These are phyloP conservation scores for Halteria grandinella DNA, from an alignment of 73 alveolate genomes.

Conservation along the genomic window DNA sequence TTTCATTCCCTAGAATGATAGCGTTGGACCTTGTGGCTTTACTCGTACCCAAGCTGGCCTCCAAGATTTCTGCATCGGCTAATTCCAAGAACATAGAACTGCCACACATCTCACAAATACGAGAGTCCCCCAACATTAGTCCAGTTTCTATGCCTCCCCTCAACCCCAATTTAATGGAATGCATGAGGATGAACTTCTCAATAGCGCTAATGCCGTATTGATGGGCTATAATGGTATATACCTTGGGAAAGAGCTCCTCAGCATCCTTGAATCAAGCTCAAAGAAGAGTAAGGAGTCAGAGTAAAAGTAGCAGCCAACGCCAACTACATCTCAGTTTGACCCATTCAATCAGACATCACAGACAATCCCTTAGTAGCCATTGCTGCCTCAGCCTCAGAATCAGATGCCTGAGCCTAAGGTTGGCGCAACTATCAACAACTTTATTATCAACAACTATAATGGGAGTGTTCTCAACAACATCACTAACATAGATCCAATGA, in stretches of 20 bases:
- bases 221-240: slow-evolving; percentile 30
- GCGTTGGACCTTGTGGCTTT: background rate
- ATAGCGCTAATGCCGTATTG: background rate
- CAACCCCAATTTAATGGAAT: background rate
- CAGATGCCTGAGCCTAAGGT: too few species aligned
- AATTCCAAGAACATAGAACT: too few species aligned
- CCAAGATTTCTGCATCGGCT: background rate
- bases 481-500: slow-evolving; percentile 21
- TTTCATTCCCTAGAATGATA: background rate
- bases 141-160: background rate
- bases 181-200: slow-evolving; percentile 1
- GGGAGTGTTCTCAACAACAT: slow-evolving; percentile 27
- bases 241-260: slow-evolving; percentile 26
- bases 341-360: too few species aligned
- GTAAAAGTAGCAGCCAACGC: background rate
- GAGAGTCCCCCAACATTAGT: background rate
- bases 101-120: background rate
- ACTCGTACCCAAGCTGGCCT: background rate
- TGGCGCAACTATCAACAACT: background rate
- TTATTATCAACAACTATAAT: background rate
- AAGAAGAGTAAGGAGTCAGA: background rate
- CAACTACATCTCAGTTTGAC: background rate
- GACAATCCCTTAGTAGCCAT: too few species aligned
- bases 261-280: slow-evolving; percentile 31
- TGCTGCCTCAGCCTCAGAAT: too few species aligned